phyloP scores from a whole-genome alignment of 2,329 filamentous ascomycete species.

The Diaporthe helianthi region DNA sequence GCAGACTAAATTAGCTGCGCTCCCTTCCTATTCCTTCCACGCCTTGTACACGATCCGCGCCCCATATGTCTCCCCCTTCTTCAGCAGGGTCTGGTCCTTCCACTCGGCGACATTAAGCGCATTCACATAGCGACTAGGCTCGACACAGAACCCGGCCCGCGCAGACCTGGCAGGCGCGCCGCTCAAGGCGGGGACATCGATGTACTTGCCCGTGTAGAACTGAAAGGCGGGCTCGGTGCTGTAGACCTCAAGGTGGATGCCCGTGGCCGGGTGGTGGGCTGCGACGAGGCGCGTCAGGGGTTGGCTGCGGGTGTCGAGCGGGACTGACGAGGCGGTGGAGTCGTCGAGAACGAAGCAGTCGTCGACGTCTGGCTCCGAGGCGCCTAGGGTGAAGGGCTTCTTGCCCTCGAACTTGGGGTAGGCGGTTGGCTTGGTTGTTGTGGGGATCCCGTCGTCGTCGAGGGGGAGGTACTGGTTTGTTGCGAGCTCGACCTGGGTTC shows the following conservation, averaged over 20 bases:
- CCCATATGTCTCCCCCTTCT: conserved; percentile 85
- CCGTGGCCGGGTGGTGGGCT: conserved; percentile 76
- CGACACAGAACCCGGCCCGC: conserved; percentile 86
- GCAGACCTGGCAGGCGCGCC: conserved; percentile 68
- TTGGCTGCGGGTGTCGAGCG: conserved; percentile 68
- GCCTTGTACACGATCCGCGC: conserved; percentile 82
- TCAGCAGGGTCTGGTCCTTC: conserved; percentile 79
- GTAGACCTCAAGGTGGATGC: conserved; percentile 82
- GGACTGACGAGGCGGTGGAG: conserved; percentile 60
- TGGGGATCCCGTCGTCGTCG: conserved; percentile 77
- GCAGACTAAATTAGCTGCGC: too few relatives aligned
- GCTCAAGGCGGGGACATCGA: conserved; percentile 75
- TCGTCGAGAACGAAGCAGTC: conserved; percentile 85
- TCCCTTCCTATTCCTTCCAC: conserved; percentile 69
- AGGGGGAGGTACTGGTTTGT: conserved; percentile 74
- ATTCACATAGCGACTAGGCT: conserved; percentile 91
- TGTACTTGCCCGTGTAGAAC: conserved; percentile 91
- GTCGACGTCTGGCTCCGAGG: conserved; percentile 78
- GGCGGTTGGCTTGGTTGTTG: conserved; percentile 64
- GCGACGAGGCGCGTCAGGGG: conserved; percentile 72
- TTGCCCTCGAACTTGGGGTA: conserved; percentile 72
- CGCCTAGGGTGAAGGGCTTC: conserved; percentile 75
- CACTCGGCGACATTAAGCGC: conserved; percentile 83
- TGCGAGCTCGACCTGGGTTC: conserved; percentile 71
- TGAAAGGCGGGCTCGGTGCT: conserved; percentile 97